A percentile compares a stretch with the other conserved stretches of the same genome.
phyloP scores from a whole-genome alignment of 768 basidiomycete genomes.

The Hygrocybe coccinea region DNA sequence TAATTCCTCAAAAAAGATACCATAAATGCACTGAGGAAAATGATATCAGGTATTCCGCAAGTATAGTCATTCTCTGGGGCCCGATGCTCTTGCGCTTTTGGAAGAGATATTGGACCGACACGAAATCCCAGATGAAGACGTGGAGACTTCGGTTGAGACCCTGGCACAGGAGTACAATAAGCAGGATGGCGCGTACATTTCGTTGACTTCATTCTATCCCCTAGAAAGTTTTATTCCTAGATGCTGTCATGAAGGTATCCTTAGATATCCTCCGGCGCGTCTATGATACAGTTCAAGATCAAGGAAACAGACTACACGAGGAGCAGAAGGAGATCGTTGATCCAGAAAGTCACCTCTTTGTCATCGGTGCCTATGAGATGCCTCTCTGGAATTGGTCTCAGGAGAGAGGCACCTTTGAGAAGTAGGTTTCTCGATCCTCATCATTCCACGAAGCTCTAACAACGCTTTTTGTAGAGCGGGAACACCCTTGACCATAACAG shows the following conservation, averaged over 20 bases:
- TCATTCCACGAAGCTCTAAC: background rate
- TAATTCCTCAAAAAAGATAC: background rate
- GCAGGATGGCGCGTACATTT: constrained; percentile 62
- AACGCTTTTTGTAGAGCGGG: constrained; percentile 39
- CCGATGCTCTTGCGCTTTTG: constrained; percentile 67
- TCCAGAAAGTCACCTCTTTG: constrained; percentile 72
- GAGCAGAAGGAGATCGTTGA: constrained; percentile 64
- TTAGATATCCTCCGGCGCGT: constrained; percentile 62
- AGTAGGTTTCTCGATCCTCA: constrained; percentile 49
- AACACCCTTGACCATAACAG: constrained; percentile 62
- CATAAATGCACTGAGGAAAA: background rate
- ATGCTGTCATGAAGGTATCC: constrained; percentile 81
- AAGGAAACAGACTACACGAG: constrained; percentile 43
- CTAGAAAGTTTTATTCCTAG: constrained; percentile 31
- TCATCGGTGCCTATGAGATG: constrained; percentile 94
- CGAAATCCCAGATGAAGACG: constrained; percentile 63
- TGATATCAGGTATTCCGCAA: constrained; percentile 70
- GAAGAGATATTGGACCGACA: constrained; percentile 68
- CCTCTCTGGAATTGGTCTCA: constrained; percentile 88
- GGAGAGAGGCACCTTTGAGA: constrained; percentile 83
- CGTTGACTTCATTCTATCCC: background rate
- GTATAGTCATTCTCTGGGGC: constrained; percentile 81
- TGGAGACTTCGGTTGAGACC: constrained; percentile 71
- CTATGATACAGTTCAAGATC: constrained; percentile 68
- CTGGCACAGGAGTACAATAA: constrained; percentile 85